phyloP scores from a whole-genome alignment of 2,329 filamentous ascomycete genomes.

The Fusarium pseudocircinatum region DNA sequence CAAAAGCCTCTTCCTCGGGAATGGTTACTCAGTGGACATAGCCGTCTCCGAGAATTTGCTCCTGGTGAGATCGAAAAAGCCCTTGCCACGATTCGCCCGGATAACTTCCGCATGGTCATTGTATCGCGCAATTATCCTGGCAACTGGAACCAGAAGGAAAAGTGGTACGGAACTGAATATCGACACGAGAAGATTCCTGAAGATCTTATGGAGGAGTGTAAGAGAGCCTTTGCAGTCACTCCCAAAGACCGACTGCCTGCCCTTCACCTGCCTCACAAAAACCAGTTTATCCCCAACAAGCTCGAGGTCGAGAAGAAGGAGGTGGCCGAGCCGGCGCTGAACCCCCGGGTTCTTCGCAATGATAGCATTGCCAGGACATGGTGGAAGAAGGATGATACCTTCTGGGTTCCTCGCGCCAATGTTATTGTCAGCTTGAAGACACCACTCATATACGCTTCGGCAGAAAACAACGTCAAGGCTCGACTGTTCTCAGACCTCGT shows the following conservation, averaged over 20 bases:
- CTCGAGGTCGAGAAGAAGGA: conserved; percentile 96
- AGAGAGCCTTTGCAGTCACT: conserved; percentile 68
- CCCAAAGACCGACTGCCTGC: conserved; percentile 70
- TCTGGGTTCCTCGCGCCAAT: conserved; percentile 97
- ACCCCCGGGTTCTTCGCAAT: conserved; percentile 85
- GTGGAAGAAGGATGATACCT: conserved; percentile 99
- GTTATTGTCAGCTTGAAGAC: conserved; percentile 83
- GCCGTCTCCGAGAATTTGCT: conserved; percentile 82
- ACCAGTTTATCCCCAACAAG: conserved; percentile 94
- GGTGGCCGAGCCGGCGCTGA: conserved; percentile 75
- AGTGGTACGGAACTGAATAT: conserved; percentile 98
- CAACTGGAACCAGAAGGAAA: conserved; percentile 86
- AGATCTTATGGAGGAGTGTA: conserved; percentile 78
- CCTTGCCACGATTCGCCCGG: conserved; percentile 78
- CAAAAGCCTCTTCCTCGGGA: conserved; percentile 89
- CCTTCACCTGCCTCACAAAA: conserved; percentile 88
- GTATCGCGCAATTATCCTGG: conserved; percentile 87
- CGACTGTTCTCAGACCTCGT: conserved; percentile 87
- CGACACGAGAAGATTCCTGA: conserved; percentile 80
- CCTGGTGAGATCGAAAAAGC: conserved; percentile 78
- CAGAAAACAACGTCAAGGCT: conserved; percentile 80
- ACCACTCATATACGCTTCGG: conserved; percentile 80
- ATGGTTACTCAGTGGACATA: conserved; percentile 84
- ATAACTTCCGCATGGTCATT: conserved; percentile 88
- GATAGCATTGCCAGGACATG: conserved; percentile 84